Percentiles rank a stretch among this genome's conserved stretches.
These are phyloP conservation scores for Mesotaenium endlicherianum DNA, from an alignment of 139 green algal genomes.

Conservation along the genomic window DNA sequence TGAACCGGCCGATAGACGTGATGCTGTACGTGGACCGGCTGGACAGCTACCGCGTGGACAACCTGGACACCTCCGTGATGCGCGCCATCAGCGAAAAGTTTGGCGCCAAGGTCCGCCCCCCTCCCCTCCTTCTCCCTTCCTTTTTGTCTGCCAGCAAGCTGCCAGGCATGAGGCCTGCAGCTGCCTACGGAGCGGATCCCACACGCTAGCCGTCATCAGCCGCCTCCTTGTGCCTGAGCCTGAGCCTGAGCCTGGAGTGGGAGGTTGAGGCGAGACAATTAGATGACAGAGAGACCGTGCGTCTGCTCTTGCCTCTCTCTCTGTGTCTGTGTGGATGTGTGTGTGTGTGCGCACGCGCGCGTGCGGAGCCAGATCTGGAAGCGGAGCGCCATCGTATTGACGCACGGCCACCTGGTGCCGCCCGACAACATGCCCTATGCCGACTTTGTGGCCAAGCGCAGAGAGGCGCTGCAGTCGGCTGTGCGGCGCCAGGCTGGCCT, in stretches of 20 bases:
- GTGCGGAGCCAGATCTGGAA: conserved; percentile 67
- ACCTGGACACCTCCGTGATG: conserved; percentile 47
- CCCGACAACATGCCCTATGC: conserved; percentile 35
- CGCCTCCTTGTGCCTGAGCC: background rate
- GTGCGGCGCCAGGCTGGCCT: conserved; percentile 14
- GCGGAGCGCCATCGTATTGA: conserved; percentile 63
- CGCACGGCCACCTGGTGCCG: conserved; percentile 54
- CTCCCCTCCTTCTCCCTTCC: background rate
- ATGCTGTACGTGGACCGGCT: conserved; percentile 75
- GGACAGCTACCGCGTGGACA: conserved; percentile 72
- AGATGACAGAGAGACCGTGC: too few relatives aligned
- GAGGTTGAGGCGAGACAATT: too few relatives aligned
- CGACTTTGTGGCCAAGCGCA: conserved; percentile 38
- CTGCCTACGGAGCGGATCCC: too few relatives aligned
- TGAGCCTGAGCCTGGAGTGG: too few relatives aligned
- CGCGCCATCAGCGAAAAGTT: background rate
- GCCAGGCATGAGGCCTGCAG: too few relatives aligned
- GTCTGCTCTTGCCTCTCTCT: too few relatives aligned
- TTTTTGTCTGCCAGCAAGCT: too few relatives aligned
- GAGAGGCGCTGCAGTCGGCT: background rate
- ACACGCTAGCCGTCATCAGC: too few relatives aligned
- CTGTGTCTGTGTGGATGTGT: background rate
- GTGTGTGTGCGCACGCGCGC: too few relatives aligned
- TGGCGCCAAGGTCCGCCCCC: background rate
- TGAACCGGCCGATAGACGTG: conserved; percentile 58